Evolutionary conservation across 768 basidiomycete genomes (phyloP).

Genomic region (Lentinula edodes): DNA sequence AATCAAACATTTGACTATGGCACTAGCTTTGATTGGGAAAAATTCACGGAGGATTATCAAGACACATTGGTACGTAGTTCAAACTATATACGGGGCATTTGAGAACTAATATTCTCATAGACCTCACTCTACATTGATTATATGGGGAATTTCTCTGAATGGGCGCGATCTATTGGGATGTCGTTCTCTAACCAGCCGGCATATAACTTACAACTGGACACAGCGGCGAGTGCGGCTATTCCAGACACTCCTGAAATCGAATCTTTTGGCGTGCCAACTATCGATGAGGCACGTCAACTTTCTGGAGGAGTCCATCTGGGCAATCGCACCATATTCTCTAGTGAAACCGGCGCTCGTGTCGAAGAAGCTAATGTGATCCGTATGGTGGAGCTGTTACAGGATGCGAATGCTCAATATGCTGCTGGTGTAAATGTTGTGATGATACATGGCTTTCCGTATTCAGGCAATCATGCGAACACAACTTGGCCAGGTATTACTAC

Average conservation of each 20-base stretch:
- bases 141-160: slow-evolving; percentile 8
- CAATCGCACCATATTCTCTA: slow-evolving; percentile 9
- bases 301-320: slow-evolving; percentile 13
- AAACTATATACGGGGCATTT: neutral
- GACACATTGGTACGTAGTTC: slow-evolving; percentile 8
- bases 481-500: slow-evolving; percentile 10
- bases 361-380: slow-evolving; percentile 7
- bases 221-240: slow-evolving; percentile 11
- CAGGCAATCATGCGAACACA: slow-evolving; percentile 11
- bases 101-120: neutral
- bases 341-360: slow-evolving; percentile 9
- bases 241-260: slow-evolving; percentile 14
- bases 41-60: slow-evolving; percentile 13
- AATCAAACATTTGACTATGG: slow-evolving; percentile 14
- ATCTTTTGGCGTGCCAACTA: slow-evolving; percentile 11
- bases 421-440: slow-evolving; percentile 12
- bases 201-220: slow-evolving; percentile 14
- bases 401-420: slow-evolving; percentile 12
- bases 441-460: slow-evolving; percentile 14
- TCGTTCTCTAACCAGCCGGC: slow-evolving; percentile 12
- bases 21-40: slow-evolving; percentile 7
- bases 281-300: slow-evolving; percentile 12
- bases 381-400: slow-evolving; percentile 10
- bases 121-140: slow-evolving; percentile 13
- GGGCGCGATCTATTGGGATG: slow-evolving; percentile 10